Evolutionary conservation across 139 green algal genomes (phyloP).

Genomic region (Micractinium sp.): DNA sequence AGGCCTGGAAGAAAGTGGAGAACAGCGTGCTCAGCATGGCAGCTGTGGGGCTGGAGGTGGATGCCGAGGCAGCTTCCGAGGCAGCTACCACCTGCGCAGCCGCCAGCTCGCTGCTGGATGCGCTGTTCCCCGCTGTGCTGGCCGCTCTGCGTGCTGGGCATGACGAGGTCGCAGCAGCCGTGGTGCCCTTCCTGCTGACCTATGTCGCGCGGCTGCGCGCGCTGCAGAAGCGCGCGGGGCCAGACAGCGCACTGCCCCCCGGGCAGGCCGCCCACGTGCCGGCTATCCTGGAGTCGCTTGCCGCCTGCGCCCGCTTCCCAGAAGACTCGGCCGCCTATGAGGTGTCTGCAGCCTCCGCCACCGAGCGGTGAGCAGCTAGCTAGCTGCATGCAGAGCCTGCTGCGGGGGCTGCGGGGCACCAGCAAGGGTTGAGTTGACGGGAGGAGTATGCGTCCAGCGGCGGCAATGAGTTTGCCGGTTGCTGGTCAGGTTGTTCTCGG

Average conservation of each 20-base stretch:
- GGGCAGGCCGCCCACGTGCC: conserved; percentile 58
- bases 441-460: no score
- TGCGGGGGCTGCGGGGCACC: neutral
- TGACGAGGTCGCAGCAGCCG: conserved; percentile 71
- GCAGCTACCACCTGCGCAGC: conserved; percentile 46
- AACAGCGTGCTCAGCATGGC: conserved; percentile 80
- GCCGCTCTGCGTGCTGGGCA: conserved; percentile 36
- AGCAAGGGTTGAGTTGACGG: no score
- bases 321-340: conserved; percentile 44
- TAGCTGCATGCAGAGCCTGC: neutral
- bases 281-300: conserved; percentile 51
- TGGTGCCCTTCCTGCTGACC: conserved; percentile 79
- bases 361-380: conserved; percentile 27
- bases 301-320: conserved; percentile 44
- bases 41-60: conserved; percentile 73
- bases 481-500: neutral
- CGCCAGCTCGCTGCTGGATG: conserved; percentile 52
- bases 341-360: conserved; percentile 19
- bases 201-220: conserved; percentile 74
- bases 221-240: conserved; percentile 38
- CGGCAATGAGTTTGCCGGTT: neutral
- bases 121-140: conserved; percentile 64
- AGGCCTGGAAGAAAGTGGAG: conserved; percentile 86
- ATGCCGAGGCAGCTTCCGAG: conserved; percentile 67
- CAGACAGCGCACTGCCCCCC: conserved; percentile 33